A percentile compares a stretch with the other conserved stretches of the same genome.
These are phyloP conservation scores for Saraca asoca DNA, from an alignment of 331 rosid species.

Conservation along the genomic window DNA sequence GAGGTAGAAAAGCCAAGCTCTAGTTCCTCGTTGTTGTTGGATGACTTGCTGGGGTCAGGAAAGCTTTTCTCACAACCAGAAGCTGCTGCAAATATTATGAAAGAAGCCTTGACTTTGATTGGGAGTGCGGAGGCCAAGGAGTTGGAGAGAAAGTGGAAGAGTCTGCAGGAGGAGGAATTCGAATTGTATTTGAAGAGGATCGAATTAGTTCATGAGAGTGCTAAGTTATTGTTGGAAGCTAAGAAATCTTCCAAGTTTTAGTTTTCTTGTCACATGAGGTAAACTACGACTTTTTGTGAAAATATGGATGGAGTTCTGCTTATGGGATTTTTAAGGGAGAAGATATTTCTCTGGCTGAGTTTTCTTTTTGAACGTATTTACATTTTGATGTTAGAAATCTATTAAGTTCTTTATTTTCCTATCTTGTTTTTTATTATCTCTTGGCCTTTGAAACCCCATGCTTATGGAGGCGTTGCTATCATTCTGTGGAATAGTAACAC, in stretches of 20 bases:
- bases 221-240: conserved; percentile 38
- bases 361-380: not conserved
- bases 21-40: conserved; percentile 38
- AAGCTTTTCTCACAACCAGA: conserved; percentile 11
- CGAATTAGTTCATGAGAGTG: conserved; percentile 42
- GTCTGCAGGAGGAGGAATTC: conserved; percentile 36
- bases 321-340: conserved; percentile 6
- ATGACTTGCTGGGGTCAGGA: conserved; percentile 30
- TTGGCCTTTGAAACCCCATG: not conserved
- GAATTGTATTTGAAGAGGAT: conserved; percentile 36
- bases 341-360: not conserved
- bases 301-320: not conserved
- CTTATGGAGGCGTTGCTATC: not conserved
- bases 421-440: not conserved
- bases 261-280: not conserved
- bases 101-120: conserved; percentile 37
- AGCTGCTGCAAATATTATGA: conserved; percentile 5
- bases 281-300: conserved; percentile 4
- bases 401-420: too few species aligned
- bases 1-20: conserved; percentile 32
- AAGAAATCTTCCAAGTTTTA: conserved; percentile 20
- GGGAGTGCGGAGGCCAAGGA: conserved; percentile 42
- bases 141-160: conserved; percentile 48
- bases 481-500: not conserved
- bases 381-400: not conserved